Percentiles rank a stretch among this genome's conserved stretches.
Conservation (phyloP, 139 green algal genomes). For the Chlamydomonas incerta region DNA sequence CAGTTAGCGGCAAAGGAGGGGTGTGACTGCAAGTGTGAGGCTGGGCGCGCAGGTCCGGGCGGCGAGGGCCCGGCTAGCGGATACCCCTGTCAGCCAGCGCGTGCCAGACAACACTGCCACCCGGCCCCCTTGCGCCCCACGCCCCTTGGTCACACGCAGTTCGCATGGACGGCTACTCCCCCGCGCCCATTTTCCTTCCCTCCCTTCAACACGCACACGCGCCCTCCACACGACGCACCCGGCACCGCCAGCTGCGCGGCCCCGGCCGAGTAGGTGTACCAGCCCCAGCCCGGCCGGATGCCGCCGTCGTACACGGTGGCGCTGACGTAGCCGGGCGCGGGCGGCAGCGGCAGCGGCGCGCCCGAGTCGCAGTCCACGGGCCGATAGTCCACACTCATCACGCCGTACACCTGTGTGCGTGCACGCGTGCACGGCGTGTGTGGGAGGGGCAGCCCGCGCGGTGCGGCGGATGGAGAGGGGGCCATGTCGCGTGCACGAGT, state of each 20-base stretch:
- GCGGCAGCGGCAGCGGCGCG: background rate
- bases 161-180: too few relatives aligned
- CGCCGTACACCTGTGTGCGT: slow-evolving; percentile 35
- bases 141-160: too few relatives aligned
- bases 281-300: slow-evolving; percentile 51
- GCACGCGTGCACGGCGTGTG: background rate
- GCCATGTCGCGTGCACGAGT: too few relatives aligned
- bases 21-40: too few relatives aligned
- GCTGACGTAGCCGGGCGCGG: slow-evolving; percentile 46
- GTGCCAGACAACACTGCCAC: too few relatives aligned
- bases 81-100: too few relatives aligned
- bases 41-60: too few relatives aligned
- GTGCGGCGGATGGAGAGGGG: too few relatives aligned
- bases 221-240: background rate
- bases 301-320: slow-evolving; percentile 34
- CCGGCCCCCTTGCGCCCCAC: too few relatives aligned
- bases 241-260: background rate
- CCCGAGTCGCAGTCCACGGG: slow-evolving; percentile 50
- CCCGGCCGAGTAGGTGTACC: slow-evolving; percentile 21
- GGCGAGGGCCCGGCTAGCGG: too few relatives aligned
- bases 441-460: background rate
- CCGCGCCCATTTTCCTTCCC: too few relatives aligned
- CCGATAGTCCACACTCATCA: slow-evolving; percentile 44
- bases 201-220: too few relatives aligned
- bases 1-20: background rate